A percentile compares a stretch with the other conserved stretches of the same genome.
Conservation (phyloP, 2,329 filamentous ascomycete genomes). For the Pezicula radicicola region DNA sequence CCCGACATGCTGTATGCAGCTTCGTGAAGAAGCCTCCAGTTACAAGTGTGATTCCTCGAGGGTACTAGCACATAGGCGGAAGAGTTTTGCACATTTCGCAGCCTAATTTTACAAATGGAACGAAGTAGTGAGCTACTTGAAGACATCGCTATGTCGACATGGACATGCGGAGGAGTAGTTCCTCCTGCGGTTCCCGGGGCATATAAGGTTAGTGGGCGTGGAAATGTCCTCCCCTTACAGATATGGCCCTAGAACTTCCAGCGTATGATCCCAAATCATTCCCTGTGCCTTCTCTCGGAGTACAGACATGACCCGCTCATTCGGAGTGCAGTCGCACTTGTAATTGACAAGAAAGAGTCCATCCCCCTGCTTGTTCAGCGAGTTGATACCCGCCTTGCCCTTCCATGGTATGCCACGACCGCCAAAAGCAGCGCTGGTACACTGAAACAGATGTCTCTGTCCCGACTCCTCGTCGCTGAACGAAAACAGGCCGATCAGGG, state of each 20-base stretch:
- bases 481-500: constrained; percentile 26
- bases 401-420: constrained; percentile 31
- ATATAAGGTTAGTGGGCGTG: no score
- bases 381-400: constrained; percentile 28
- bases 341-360: constrained; percentile 33
- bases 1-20: no score
- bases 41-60: no score
- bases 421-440: constrained; percentile 34
- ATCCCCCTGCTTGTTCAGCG: constrained; percentile 18
- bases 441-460: constrained; percentile 32
- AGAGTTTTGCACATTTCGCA: no score
- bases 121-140: no score
- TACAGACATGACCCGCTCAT: constrained; percentile 24
- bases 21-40: no score
- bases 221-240: no score
- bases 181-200: no score
- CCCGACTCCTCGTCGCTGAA: constrained; percentile 29
- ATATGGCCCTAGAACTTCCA: constrained; percentile 25
- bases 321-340: constrained; percentile 29
- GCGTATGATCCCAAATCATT: constrained; percentile 32
- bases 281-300: constrained; percentile 27
- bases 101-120: no score
- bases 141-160: no score
- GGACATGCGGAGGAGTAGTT: no score
- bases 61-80: no score